Evolutionary conservation across 2,329 filamentous ascomycete species (phyloP).

Genomic region (Diplodia corticola): DNA sequence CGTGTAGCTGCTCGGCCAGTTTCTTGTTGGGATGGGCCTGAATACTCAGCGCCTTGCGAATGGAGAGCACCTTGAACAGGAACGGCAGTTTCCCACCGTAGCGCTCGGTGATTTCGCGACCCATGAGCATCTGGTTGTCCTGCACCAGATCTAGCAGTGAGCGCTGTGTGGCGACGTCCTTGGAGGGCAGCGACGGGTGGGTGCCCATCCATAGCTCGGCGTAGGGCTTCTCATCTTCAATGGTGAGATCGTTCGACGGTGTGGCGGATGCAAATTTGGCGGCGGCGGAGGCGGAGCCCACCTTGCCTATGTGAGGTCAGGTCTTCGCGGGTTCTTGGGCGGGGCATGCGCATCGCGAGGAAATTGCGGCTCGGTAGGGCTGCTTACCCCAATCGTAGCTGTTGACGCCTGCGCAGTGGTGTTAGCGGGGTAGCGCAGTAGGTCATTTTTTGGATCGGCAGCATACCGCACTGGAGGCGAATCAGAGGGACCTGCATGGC

Average conservation of each 20-base stretch:
- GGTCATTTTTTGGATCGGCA: constrained; percentile 23
- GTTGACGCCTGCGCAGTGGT: constrained; percentile 73
- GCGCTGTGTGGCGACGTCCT: constrained; percentile 79
- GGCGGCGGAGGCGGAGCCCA: constrained; percentile 81
- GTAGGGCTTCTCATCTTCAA: constrained; percentile 88
- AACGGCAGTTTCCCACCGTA: constrained; percentile 88
- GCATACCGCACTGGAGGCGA: constrained; percentile 72
- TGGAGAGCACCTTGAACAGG: constrained; percentile 95
- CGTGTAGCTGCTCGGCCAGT: constrained; percentile 84
- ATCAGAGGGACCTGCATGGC: constrained; percentile 77
- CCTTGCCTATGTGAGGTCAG: constrained; percentile 64
- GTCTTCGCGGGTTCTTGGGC: background rate
- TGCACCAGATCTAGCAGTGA: constrained; percentile 83
- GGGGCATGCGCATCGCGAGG: constrained; percentile 24
- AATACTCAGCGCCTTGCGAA: constrained; percentile 93
- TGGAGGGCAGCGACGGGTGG: constrained; percentile 92
- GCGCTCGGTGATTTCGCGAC: constrained; percentile 67
- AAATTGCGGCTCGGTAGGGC: constrained; percentile 27
- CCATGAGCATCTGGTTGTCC: constrained; percentile 82
- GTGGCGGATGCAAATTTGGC: constrained; percentile 89
- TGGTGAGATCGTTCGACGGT: constrained; percentile 68
- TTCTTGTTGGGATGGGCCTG: constrained; percentile 97
- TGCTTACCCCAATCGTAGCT: constrained; percentile 91
- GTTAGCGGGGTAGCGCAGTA: constrained; percentile 29
- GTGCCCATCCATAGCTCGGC: constrained; percentile 99